Evolutionary conservation across 2,329 filamentous ascomycete species (phyloP).

Genomic region (Fusarium fracticaudum): DNA sequence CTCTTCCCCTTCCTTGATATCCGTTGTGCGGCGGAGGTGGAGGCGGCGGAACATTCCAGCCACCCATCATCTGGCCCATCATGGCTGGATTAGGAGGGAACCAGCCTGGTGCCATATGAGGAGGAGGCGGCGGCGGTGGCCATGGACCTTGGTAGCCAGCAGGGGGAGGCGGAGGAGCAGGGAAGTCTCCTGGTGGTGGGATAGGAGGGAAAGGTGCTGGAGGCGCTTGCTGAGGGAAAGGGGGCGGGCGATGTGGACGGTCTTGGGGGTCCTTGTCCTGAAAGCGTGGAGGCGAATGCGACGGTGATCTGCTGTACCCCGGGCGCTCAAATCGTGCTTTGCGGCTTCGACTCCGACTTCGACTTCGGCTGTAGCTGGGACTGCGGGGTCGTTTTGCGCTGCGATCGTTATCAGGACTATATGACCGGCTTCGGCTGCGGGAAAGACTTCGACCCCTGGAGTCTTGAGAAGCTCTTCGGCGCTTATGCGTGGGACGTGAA

Average conservation of each 20-base stretch:
- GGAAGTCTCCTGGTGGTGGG: slow-evolving; percentile 28
- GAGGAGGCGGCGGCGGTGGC: slow-evolving; percentile 52
- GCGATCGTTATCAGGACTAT: slow-evolving; percentile 37
- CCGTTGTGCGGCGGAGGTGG: slow-evolving; percentile 37
- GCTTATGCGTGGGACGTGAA: slow-evolving; percentile 46
- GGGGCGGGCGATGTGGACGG: slow-evolving; percentile 34
- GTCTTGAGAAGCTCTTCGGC: slow-evolving; percentile 41
- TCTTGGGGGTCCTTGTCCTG: slow-evolving; percentile 24
- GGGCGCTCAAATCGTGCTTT: slow-evolving; percentile 30
- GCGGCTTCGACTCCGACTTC: slow-evolving; percentile 37
- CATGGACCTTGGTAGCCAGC: slow-evolving; percentile 54
- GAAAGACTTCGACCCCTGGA: slow-evolving; percentile 37
- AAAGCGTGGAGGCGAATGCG: slow-evolving; percentile 33
- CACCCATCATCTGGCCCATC: slow-evolving; percentile 41
- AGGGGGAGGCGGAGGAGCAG: slow-evolving; percentile 36
- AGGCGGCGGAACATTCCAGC: slow-evolving; percentile 39
- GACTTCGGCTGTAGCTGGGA: slow-evolving; percentile 46
- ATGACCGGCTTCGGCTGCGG: slow-evolving; percentile 44
- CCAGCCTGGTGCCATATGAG: slow-evolving; percentile 41
- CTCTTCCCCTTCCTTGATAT: slow-evolving; percentile 37
- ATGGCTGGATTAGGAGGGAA: slow-evolving; percentile 41
- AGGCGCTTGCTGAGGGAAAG: slow-evolving; percentile 38
- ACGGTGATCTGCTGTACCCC: slow-evolving; percentile 42
- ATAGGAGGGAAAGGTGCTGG: slow-evolving; percentile 32
- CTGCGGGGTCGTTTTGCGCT: slow-evolving; percentile 38